Percentiles rank a stretch among this genome's conserved stretches.
Conservation (phyloP, 768 basidiomycete species). For the Amylocystis lapponica region DNA sequence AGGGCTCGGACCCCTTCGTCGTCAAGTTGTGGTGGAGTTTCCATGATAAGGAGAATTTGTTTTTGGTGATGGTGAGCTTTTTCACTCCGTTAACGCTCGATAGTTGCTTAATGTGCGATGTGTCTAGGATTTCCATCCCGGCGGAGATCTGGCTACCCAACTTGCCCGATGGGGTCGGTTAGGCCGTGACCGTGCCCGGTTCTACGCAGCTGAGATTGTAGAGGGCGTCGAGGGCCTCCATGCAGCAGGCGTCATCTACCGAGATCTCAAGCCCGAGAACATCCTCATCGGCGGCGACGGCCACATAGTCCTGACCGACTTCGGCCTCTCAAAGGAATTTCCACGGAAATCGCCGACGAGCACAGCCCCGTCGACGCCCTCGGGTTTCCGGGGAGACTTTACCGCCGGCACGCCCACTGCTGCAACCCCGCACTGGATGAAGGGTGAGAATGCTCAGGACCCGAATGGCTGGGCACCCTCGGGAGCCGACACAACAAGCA, state of each 20-base stretch:
- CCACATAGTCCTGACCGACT: constrained; percentile 96
- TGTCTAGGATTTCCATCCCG: constrained; percentile 83
- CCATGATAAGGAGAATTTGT: constrained; percentile 95
- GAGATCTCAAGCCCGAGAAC: constrained; percentile 96
- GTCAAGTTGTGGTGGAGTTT: constrained; percentile 97
- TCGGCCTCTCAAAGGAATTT: constrained; percentile 92
- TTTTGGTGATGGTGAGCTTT: constrained; percentile 81
- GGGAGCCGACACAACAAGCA: constrained; percentile 65
- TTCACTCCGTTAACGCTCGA: background rate
- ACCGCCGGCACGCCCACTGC: constrained; percentile 38
- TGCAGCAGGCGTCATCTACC: constrained; percentile 91
- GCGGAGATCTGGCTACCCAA: constrained; percentile 96
- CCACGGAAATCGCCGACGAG: constrained; percentile 43
- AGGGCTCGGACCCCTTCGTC: constrained; percentile 87
- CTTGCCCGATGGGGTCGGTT: constrained; percentile 93
- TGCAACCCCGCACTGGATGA: constrained; percentile 75
- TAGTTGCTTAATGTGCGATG: background rate
- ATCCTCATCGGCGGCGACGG: constrained; percentile 92
- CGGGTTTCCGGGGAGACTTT: constrained; percentile 46
- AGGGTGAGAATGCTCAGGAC: constrained; percentile 50
- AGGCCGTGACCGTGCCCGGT: constrained; percentile 89
- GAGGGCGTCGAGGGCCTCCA: constrained; percentile 96
- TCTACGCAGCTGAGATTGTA: constrained; percentile 96
- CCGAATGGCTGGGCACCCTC: constrained; percentile 50
- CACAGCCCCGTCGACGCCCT: constrained; percentile 56